Evolutionary conservation across 345 rosid genomes (phyloP).

Genomic region (Salix koriyanagi): DNA sequence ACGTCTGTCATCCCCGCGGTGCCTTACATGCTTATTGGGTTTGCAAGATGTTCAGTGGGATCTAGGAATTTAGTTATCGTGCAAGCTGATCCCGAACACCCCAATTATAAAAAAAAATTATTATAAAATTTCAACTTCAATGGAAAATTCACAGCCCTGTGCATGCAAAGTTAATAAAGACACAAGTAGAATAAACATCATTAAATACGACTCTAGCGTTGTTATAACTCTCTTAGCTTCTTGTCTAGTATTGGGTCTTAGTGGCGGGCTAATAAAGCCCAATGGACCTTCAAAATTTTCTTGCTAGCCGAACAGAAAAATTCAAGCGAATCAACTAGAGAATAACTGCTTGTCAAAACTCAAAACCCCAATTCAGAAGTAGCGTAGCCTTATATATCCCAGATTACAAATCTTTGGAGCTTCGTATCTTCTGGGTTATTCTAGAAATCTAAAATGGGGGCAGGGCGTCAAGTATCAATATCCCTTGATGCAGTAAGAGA

Average conservation of each 20-base stretch:
- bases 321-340: not conserved
- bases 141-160: too few species aligned
- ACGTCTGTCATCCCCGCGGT: too few species aligned
- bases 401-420: not conserved
- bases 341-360: not conserved
- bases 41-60: too few species aligned
- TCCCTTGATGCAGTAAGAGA: conserved; percentile 91
- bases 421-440: not conserved
- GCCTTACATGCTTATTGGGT: too few species aligned
- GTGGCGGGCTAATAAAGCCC: not conserved
- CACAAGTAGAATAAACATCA: too few species aligned
- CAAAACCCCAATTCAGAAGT: not conserved
- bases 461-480: conserved; percentile 64
- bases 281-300: not conserved
- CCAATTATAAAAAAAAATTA: too few species aligned
- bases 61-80: too few species aligned
- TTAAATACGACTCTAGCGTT: too few species aligned
- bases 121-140: too few species aligned
- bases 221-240: too few species aligned
- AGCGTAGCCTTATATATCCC: not conserved
- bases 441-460: conserved; percentile 47
- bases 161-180: too few species aligned
- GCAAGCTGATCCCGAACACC: too few species aligned
- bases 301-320: not conserved
- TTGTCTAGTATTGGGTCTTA: not conserved